Percentiles rank a stretch among this genome's conserved stretches.
Evolutionary conservation across 305 asterid species (phyloP).

Genomic region (Fraxinus greggii): DNA sequence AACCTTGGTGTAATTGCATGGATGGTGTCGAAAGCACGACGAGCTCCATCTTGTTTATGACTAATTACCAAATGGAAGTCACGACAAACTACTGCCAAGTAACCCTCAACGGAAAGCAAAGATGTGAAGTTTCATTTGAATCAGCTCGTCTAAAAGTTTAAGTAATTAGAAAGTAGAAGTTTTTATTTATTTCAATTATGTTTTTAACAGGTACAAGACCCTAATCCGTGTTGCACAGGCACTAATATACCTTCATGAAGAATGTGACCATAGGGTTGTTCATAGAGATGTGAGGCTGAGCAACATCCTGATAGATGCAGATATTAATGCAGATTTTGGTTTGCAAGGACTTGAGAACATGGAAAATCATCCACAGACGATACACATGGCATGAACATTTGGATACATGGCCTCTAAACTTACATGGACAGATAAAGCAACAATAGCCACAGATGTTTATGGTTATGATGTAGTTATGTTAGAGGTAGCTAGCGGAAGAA

Average conservation of each 20-base stretch:
- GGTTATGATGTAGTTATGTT: constrained; percentile 15
- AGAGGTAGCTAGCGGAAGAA: constrained; percentile 21
- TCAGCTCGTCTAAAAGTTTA: background rate
- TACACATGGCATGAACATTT: constrained; percentile 5
- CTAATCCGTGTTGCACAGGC: background rate
- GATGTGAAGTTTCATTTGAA: background rate
- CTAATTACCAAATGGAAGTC: background rate
- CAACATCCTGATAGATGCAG: constrained; percentile 13
- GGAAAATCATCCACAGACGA: background rate
- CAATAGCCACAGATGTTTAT: constrained; percentile 10
- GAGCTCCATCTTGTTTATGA: background rate
- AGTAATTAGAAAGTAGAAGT: background rate
- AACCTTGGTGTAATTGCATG: background rate
- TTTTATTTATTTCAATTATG: background rate
- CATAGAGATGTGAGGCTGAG: constrained; percentile 10
- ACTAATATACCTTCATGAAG: constrained; percentile 13
- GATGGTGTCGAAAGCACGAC: background rate
- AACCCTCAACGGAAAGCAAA: background rate
- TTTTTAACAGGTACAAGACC: background rate
- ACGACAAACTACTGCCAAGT: background rate
- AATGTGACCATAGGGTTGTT: constrained; percentile 4
- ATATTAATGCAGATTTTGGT: constrained; percentile 12
- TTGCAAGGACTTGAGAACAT: constrained; percentile 7
- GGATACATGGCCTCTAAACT: constrained; percentile 4
- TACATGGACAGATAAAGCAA: background rate